Evolutionary conservation across 495 filamentous ascomycete species (phyloP).

Genomic region (Penicillium soppii): DNA sequence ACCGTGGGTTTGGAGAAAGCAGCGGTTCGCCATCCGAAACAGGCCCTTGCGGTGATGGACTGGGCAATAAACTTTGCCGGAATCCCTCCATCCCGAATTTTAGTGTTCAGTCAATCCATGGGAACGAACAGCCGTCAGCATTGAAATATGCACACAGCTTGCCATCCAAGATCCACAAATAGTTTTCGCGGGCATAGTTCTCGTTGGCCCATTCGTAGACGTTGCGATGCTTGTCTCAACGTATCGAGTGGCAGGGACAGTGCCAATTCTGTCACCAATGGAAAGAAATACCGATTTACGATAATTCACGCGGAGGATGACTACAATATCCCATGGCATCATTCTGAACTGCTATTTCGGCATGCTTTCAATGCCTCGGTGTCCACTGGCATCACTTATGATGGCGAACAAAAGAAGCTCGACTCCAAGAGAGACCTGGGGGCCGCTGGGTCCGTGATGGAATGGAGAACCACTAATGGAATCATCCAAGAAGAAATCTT

Average conservation of each 20-base stretch:
- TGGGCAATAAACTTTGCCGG: conserved; percentile 65
- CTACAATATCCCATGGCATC: conserved; percentile 40
- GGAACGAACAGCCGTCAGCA: conserved; percentile 77
- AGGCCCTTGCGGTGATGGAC: conserved; percentile 61
- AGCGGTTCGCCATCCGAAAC: conserved; percentile 68
- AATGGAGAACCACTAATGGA: conserved; percentile 45
- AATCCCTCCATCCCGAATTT: conserved; percentile 64
- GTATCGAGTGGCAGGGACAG: conserved; percentile 42
- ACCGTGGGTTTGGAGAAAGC: conserved; percentile 75
- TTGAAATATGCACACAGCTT: conserved; percentile 63
- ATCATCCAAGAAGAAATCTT: conserved; percentile 49
- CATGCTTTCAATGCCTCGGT: conserved; percentile 42
- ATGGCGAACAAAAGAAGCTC: conserved; percentile 33
- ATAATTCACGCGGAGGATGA: conserved; percentile 40
- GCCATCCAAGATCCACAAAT: conserved; percentile 32
- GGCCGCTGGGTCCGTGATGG: conserved; percentile 45
- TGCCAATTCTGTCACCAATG: conserved; percentile 42
- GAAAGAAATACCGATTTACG: conserved; percentile 25
- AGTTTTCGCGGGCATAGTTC: conserved; percentile 32
- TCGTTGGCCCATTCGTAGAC: conserved; percentile 46
- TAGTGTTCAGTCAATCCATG: conserved; percentile 73
- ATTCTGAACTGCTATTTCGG: conserved; percentile 41
- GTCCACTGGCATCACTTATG: conserved; percentile 26
- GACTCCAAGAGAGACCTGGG: conserved; percentile 37
- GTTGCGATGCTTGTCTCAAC: conserved; percentile 42